phyloP scores from a whole-genome alignment of 139 green algal genomes.

The Coccomyxa sp. region DNA sequence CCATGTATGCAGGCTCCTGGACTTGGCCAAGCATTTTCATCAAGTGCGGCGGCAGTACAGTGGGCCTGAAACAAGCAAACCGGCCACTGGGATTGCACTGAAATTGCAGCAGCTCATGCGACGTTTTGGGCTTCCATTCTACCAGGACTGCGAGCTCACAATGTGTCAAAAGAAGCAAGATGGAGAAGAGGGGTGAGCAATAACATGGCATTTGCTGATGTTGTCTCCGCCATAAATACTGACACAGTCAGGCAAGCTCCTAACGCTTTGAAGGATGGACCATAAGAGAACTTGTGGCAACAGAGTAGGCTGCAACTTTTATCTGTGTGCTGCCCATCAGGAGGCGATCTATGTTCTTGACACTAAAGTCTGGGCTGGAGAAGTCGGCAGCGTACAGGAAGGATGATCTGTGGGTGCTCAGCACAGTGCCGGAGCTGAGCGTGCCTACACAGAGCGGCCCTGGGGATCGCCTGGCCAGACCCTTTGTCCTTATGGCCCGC shows the following conservation, averaged over 20 bases:
- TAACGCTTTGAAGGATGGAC: too few relatives aligned
- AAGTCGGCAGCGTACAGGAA: slow-evolving; percentile 31
- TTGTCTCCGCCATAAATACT: too few relatives aligned
- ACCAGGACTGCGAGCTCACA: neutral
- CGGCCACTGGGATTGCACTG: neutral
- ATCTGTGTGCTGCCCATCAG: neutral
- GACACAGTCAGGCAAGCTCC: too few relatives aligned
- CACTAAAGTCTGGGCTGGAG: slow-evolving; percentile 20
- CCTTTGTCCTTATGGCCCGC: slow-evolving; percentile 28
- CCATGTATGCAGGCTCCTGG: slow-evolving; percentile 16
- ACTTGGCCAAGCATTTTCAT: slow-evolving; percentile 22
- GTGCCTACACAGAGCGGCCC: neutral
- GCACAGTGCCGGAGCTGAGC: slow-evolving; percentile 27
- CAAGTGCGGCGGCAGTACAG: neutral
- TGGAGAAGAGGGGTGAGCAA: neutral
- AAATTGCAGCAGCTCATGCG: slow-evolving; percentile 16
- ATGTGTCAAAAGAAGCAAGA: neutral
- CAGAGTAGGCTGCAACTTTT: neutral
- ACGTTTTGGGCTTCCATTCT: slow-evolving; percentile 7
- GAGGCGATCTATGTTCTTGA: slow-evolving; percentile 13
- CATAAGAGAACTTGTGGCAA: too few relatives aligned
- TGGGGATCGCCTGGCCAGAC: neutral
- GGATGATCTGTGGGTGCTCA: slow-evolving; percentile 67
- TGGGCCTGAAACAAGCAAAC: neutral
- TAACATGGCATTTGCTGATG: neutral